These are phyloP conservation scores for Colletotrichum theobromicola DNA, from an alignment of 2,329 filamentous ascomycete genomes.

Conservation along the genomic window DNA sequence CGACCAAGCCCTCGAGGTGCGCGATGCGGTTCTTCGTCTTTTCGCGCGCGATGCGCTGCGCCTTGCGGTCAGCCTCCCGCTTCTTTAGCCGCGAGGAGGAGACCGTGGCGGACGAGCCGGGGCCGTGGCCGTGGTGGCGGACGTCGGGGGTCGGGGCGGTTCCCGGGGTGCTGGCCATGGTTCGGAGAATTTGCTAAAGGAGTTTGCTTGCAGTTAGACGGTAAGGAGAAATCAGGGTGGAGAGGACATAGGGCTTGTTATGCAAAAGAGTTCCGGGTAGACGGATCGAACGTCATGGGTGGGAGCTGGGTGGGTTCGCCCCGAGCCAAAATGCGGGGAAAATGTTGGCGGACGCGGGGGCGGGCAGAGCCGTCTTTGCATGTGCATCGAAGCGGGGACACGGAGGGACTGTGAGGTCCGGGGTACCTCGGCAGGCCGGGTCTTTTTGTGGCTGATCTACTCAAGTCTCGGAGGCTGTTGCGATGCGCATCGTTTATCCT, in stretches of 20 bases:
- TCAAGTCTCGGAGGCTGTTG: no score
- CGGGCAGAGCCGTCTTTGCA: background rate
- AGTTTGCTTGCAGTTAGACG: background rate
- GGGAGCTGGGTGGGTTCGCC: background rate
- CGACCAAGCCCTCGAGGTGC: slow-evolving; percentile 31
- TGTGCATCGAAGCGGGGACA: background rate
- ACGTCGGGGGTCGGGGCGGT: background rate
- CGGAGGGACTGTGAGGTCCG: background rate
- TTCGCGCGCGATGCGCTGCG: slow-evolving; percentile 33
- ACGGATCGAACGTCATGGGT: background rate
- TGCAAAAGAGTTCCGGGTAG: background rate
- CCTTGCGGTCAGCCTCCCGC: slow-evolving; percentile 34
- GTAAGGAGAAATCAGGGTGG: background rate
- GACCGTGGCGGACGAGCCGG: background rate
- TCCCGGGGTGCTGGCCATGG: background rate
- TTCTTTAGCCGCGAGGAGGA: slow-evolving; percentile 27
- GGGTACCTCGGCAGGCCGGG: background rate
- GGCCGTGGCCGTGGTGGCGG: background rate
- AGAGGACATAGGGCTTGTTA: background rate
- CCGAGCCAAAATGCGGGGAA: background rate
- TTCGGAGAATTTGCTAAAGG: background rate
- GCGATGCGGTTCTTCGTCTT: slow-evolving; percentile 34
- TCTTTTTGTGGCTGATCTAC: background rate
- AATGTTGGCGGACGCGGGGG: background rate
- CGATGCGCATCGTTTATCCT: background rate